Conservation (phyloP, 768 basidiomycete species). For the Rhodotorula graminis region DNA sequence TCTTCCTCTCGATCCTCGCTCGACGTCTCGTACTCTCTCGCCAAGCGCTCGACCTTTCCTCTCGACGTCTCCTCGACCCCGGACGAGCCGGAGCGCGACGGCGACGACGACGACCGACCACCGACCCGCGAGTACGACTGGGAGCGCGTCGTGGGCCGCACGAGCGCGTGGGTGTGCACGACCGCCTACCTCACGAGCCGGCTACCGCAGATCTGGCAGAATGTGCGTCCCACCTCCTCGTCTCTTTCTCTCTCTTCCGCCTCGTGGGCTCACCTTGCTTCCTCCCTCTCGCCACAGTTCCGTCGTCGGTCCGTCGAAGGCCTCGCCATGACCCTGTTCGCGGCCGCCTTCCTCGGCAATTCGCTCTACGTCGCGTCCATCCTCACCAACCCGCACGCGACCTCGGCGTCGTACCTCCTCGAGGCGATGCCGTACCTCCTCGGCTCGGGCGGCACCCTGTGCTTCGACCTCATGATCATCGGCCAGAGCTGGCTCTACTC, state of each 20-base stretch:
- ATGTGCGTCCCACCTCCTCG: conserved; percentile 58
- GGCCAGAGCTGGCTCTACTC: conserved; percentile 72
- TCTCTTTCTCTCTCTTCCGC: background rate
- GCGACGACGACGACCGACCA: background rate
- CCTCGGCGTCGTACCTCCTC: conserved; percentile 34
- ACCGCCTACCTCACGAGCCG: conserved; percentile 87
- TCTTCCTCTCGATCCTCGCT: background rate
- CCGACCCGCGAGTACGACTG: conserved; percentile 10
- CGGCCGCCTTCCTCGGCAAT: conserved; percentile 92
- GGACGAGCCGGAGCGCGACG: background rate
- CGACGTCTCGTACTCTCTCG: background rate
- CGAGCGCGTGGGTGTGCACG: conserved; percentile 92
- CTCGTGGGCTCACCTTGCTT: background rate
- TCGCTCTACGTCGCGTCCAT: conserved; percentile 63
- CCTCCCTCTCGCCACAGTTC: conserved; percentile 33
- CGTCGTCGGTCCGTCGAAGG: conserved; percentile 56
- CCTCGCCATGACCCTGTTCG: conserved; percentile 84
- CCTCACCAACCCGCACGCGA: conserved; percentile 64
- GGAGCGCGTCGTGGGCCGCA: conserved; percentile 74
- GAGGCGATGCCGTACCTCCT: conserved; percentile 59
- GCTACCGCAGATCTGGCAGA: conserved; percentile 98
- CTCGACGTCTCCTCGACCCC: background rate
- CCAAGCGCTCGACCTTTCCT: conserved; percentile 6
- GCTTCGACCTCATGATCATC: conserved; percentile 90
- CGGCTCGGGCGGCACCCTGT: conserved; percentile 84